Evolutionary conservation across 345 rosid species (phyloP).

Genomic region (Rhodamnia rubescens): DNA sequence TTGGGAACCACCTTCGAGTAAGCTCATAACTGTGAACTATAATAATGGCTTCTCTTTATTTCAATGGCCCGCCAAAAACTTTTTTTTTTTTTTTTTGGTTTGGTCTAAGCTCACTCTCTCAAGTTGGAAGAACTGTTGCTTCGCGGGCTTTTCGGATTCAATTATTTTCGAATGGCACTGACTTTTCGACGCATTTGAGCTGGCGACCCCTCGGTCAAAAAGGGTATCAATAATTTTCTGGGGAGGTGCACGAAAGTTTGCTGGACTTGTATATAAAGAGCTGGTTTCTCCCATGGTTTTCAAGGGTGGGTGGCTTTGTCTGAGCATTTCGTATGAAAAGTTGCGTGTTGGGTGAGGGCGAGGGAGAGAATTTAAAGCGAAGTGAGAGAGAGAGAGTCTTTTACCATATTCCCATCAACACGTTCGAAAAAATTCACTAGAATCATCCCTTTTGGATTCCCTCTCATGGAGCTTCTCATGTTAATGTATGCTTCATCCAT

Average conservation of each 20-base stretch:
- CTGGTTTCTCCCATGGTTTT: neutral
- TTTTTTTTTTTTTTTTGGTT: too few relatives aligned
- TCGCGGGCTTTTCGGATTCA: neutral
- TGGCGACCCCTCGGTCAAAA: neutral
- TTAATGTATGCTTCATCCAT: constrained; percentile 19
- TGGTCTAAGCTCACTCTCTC: neutral
- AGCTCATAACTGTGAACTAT: constrained; percentile 24
- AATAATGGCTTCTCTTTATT: constrained; percentile 9
- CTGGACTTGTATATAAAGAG: neutral
- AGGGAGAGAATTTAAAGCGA: neutral
- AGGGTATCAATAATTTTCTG: neutral
- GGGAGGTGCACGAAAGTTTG: neutral
- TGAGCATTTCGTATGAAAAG: neutral
- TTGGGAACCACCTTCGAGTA: constrained; percentile 5
- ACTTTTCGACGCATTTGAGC: neutral
- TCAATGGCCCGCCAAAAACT: neutral
- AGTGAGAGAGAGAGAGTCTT: neutral
- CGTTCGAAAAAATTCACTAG: neutral
- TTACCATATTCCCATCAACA: neutral
- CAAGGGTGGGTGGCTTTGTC: neutral
- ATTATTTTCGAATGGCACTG: neutral
- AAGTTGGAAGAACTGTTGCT: neutral
- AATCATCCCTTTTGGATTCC: neutral
- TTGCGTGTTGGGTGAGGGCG: neutral
- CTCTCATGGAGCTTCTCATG: constrained; percentile 25